Evolutionary conservation across 1,139 yeast genomes (phyloP), one percentile per base, ranked within the genome.

Genomic region (Insectozyma bohioensis): DNA sequence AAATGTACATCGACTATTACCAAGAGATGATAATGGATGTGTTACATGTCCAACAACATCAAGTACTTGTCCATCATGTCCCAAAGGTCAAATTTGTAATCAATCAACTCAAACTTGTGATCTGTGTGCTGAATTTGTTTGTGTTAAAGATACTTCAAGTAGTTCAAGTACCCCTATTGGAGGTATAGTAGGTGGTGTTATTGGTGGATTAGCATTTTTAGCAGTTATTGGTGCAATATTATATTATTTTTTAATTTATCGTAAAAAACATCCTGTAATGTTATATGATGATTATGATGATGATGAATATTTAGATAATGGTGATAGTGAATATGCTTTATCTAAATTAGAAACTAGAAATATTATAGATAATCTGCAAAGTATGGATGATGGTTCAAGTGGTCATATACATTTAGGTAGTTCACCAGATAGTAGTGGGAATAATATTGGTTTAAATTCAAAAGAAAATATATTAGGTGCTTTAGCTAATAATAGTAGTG

Each of bases 171-270:
- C 56, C 6, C 59, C 63, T 3, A 47, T 61, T 9, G 85, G 86
- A 12, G 85, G 78, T 2, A 72, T 80, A 2, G 78, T 78, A 0
- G 88, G 85, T 5, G 85, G 85, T 17, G 78, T 77, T 2, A 66
- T 75, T 2, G 85, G 81, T 8, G 77, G 75, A 6, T 57, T 69
- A 3, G 67, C 62, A 3, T 48, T 72, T 2, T 14, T 75, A 2
- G 56, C 64, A 0, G 37, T 64, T 1, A 27, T 69, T 6, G 61
- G 48, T 3, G 63, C 63, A 3, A 45, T 66, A 9, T 40, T 59
- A 33, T 68, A 58, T 43, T 68, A 51, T 61, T 57, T 43, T 42
- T 65, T 33, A 41, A 63, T 47, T 14, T 54, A 49, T 58, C 48
- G 43, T 45, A 59, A 52, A 52, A 57, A 46, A 31, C 56, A 50